Conservation (phyloP, 2,329 filamentous ascomycete species). For the Penicillium frequentans region DNA sequence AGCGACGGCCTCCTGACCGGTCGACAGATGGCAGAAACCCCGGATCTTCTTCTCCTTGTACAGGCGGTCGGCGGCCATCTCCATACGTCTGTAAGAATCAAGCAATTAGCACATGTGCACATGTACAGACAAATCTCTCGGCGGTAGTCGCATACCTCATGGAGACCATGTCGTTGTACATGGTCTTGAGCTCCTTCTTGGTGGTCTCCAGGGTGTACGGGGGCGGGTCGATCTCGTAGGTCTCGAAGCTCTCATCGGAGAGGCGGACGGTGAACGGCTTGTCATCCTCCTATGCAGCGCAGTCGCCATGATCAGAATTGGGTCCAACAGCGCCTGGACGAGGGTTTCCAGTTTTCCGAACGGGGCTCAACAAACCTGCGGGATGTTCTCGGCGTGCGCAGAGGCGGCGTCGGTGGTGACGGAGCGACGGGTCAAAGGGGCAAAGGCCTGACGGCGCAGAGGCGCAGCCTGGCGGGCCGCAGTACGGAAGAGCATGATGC, state of each 20-base stretch:
- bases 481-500: constrained; percentile 70
- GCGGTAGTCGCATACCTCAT: constrained; percentile 66
- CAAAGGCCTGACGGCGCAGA: constrained; percentile 51
- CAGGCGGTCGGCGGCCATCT: constrained; percentile 97
- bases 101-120: constrained; percentile 8
- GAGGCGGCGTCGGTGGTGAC: constrained; percentile 96
- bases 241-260: constrained; percentile 99
- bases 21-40: constrained; percentile 98
- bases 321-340: constrained; percentile 38
- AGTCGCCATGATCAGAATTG: constrained; percentile 22
- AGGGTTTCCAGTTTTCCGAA: constrained; percentile 21
- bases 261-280: constrained; percentile 89
- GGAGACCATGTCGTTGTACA: constrained; percentile 97
- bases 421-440: constrained; percentile 61
- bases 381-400: constrained; percentile 81
- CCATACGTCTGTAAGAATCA: constrained; percentile 76
- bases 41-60: constrained; percentile 99
- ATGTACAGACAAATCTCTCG: not conserved
- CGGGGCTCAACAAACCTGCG: constrained; percentile 59
- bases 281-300: constrained; percentile 72
- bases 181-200: constrained; percentile 97
- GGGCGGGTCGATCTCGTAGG: constrained; percentile 96
- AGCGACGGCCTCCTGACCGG: constrained; percentile 95
- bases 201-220: constrained; percentile 89
- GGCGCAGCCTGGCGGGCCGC: constrained; percentile 62